A percentile compares a stretch with the other conserved stretches of the same genome.
Conservation (phyloP, 495 filamentous ascomycete genomes). For the Podospora appendiculata region DNA sequence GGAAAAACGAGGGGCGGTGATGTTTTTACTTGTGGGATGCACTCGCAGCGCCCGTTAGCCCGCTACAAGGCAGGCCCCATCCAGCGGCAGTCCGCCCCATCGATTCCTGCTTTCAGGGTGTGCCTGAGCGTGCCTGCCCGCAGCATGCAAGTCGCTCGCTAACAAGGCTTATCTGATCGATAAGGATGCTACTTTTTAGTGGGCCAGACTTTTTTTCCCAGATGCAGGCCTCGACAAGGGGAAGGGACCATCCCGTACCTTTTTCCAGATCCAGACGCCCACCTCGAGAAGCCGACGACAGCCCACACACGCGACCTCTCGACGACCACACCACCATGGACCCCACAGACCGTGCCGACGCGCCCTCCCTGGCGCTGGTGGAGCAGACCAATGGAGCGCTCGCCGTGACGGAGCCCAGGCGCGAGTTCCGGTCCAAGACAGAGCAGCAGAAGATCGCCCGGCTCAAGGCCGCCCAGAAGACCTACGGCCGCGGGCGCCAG, state of each 20-base stretch:
- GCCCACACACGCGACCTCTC: neutral
- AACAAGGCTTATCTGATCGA: constrained; percentile 8
- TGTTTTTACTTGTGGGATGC: no score
- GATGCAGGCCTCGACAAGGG: constrained; percentile 1
- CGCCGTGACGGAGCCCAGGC: constrained; percentile 33
- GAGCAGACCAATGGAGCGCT: constrained; percentile 37
- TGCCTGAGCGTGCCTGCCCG: no score
- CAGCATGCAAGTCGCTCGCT: no score
- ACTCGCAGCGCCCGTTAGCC: no score
- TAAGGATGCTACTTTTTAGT: constrained; percentile 20
- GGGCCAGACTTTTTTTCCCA: constrained; percentile 14
- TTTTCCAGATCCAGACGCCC: no score
- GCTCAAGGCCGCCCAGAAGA: constrained; percentile 57
- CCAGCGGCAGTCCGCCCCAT: no score
- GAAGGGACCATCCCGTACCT: no score
- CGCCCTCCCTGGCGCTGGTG: constrained; percentile 9
- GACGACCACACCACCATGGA: constrained; percentile 11
- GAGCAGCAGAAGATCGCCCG: constrained; percentile 37
- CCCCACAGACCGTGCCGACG: constrained; percentile 10
- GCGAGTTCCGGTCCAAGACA: constrained; percentile 32
- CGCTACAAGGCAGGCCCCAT: no score
- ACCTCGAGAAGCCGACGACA: no score
- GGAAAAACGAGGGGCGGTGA: no score
- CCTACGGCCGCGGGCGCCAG: constrained; percentile 75
- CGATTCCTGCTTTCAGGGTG: no score